Base-by-base conservation (phyloP, 495 filamentous ascomycete genomes). In the Platismatia glauca region DNA sequence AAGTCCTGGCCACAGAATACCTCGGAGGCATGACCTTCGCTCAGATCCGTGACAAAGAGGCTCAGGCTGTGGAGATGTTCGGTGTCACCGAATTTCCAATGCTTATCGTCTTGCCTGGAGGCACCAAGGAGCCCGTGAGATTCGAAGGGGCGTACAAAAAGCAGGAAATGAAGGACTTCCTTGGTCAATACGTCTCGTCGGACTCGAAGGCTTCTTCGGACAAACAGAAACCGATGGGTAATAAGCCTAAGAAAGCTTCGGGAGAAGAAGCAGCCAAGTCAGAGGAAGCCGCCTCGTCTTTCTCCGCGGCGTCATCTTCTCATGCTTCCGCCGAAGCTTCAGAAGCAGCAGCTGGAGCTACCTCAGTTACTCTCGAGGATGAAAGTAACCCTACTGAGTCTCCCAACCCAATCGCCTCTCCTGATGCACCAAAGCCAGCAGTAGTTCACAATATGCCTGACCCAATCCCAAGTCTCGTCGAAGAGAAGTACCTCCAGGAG, bases 141-240 rank as follows among this genome's bases (percentile, higher is more conserved):
- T 96, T 93, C 70, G 79, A 89, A 27, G 93, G 94, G 12, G 87
- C 95, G 69, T 77, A 96, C 70, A 91, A 90, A 75, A 97, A 96
- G 74, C 81, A 87, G 27, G 79, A 83, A 39, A 86, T 98, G 71
- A 80, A 90, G 52, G 79, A 85, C 52, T 98, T 97, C 77, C 79
- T 98, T 35, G 86, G 86, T 53, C 88, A 94, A 71, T 83, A 82
- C 39, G 86, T 87, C 0, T 64, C 81, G 41, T 89, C 92, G 72
- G 83, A 86, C 27, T 88, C 93, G 68, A 79, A 86, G 7, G 82
- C 84, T 11, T 78, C 85, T 5, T 71, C 76, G 3, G 76, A 71
- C 9, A 65, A 72, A 27, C 71, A 73, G 41, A 71, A 72, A 35
- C 55, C 69, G 27, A 75, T 73, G 59, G 53, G 67, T 16, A 80